Evolutionary conservation across 805 yeast species (phyloP).

Genomic region (Pichia manshurica): DNA sequence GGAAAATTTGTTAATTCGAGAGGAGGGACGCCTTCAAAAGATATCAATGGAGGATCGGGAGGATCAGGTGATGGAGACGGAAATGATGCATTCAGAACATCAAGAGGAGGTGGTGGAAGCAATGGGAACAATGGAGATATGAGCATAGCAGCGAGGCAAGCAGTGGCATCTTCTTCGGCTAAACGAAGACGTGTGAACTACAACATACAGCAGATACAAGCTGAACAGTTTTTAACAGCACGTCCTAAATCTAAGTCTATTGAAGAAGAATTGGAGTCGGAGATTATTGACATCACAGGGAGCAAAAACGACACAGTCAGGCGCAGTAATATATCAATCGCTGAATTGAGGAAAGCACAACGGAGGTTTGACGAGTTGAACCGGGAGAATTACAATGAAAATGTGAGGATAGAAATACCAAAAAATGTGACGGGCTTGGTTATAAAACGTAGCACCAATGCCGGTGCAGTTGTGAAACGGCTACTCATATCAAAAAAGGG

Average conservation of each 20-base stretch:
- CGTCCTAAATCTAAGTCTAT: constrained; percentile 10
- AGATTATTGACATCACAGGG: constrained; percentile 12
- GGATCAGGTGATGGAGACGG: not conserved
- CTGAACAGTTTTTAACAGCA: constrained; percentile 20
- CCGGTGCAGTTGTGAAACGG: constrained; percentile 34
- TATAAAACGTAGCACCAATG: constrained; percentile 18
- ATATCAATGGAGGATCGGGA: not conserved
- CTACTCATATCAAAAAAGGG: constrained; percentile 37
- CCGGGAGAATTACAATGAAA: constrained; percentile 39
- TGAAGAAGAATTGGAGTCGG: constrained; percentile 17
- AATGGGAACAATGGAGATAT: not conserved
- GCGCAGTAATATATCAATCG: constrained; percentile 13
- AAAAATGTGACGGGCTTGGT: constrained; percentile 20
- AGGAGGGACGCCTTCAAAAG: not conserved
- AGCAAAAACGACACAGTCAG: constrained; percentile 4
- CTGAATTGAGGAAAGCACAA: constrained; percentile 32
- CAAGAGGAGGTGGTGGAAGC: not conserved
- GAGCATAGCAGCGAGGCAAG: not conserved
- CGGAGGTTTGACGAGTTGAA: constrained; percentile 38
- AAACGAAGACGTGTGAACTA: constrained; percentile 32
- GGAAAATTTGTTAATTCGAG: not conserved
- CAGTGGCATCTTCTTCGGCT: constrained; percentile 3
- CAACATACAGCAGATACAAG: constrained; percentile 29
- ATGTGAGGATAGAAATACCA: constrained; percentile 35
- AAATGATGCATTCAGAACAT: not conserved